Percentiles rank a stretch among this genome's conserved stretches.
Evolutionary conservation across 148 eudicot genomes (phyloP).

Genomic region (Pouteria glomerata): DNA sequence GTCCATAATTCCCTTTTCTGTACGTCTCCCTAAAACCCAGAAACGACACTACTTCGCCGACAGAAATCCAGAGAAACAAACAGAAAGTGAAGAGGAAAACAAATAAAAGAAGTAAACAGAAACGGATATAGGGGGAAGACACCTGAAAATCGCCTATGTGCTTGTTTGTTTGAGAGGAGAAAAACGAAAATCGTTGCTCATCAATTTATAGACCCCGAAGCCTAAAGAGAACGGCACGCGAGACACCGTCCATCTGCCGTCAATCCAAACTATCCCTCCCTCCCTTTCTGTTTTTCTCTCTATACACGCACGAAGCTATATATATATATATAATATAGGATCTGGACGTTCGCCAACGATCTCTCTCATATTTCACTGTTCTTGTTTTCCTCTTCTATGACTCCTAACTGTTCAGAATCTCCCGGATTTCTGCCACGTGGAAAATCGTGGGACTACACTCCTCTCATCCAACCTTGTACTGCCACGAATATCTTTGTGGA

Average conservation of each 20-base stretch:
- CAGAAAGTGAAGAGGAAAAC: constrained; percentile 12
- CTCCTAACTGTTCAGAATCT: neutral
- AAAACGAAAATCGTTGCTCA: constrained; percentile 3
- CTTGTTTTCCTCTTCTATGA: too few species aligned
- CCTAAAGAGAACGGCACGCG: too few species aligned
- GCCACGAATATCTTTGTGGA: constrained; percentile 30
- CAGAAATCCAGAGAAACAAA: constrained; percentile 1
- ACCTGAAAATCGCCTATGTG: constrained; percentile 8
- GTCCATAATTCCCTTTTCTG: constrained; percentile 33
- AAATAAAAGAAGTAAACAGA: neutral
- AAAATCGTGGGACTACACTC: constrained; percentile 7
- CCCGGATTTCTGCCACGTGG: constrained; percentile 14
- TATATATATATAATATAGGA: neutral
- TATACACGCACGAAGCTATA: too few species aligned
- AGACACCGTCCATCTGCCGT: constrained; percentile 5
- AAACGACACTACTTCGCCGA: constrained; percentile 8
- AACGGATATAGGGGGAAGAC: neutral
- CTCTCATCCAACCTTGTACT: constrained; percentile 16
- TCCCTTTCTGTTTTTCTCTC: neutral
- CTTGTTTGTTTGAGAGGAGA: neutral
- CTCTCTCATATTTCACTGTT: too few species aligned
- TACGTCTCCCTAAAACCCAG: neutral
- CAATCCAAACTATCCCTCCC: neutral
- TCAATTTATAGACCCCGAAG: neutral
- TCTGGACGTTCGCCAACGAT: too few species aligned